Conservation (phyloP, 306 rosid genomes). For the Ormosia semicastrata region DNA sequence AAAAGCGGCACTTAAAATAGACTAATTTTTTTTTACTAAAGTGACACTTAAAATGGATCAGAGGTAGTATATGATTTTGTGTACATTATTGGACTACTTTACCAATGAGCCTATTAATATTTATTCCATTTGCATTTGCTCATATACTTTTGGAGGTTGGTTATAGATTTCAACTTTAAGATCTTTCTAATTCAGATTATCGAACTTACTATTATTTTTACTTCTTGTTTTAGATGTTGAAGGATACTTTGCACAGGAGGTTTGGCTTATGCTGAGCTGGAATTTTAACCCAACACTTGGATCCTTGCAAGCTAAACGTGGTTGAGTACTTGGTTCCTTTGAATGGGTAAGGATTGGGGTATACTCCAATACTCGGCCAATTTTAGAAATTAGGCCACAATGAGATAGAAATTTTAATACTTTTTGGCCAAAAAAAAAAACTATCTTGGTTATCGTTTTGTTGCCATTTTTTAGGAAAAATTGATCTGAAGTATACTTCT, state of each 20-base stretch:
- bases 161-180: background rate
- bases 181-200: background rate
- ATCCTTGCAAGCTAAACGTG: slow-evolving; percentile 4
- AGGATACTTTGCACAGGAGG: slow-evolving; percentile 21
- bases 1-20: too few species aligned
- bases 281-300: slow-evolving; percentile 25
- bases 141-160: background rate
- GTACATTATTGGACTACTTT: background rate
- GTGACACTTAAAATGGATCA: too few species aligned
- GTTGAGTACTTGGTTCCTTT: background rate
- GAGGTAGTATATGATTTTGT: too few species aligned
- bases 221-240: background rate
- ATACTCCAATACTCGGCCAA: background rate
- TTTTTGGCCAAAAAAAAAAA: too few species aligned
- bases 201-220: background rate
- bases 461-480: too few species aligned
- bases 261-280: slow-evolving; percentile 14
- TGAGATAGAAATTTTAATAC: slow-evolving; percentile 26
- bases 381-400: slow-evolving; percentile 25
- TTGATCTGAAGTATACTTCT: too few species aligned
- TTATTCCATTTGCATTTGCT: background rate
- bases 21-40: too few species aligned
- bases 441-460: too few species aligned
- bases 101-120: background rate
- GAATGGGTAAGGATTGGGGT: slow-evolving; percentile 13